Evolutionary conservation across 208 protist species (phyloP), one percentile per base, ranked within the genome.

Genomic region (Wallacemonas rigidus): DNA sequence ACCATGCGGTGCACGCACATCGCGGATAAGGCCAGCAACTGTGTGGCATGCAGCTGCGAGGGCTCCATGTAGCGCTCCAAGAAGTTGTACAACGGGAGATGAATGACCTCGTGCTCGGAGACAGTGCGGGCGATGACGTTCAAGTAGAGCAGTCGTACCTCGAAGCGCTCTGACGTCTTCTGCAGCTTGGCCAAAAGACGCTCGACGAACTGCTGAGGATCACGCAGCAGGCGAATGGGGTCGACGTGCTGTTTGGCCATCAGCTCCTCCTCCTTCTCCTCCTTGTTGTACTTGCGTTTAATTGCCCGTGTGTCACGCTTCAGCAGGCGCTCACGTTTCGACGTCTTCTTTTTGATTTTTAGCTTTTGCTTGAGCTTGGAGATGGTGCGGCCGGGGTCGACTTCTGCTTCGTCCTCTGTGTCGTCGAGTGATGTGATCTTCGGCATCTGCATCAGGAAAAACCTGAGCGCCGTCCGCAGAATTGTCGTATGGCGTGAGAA

Each of bases 51-150:
- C 39, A 98, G 82, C 80, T 99, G 98, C 39, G 98, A 94, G 3
- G 98, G 98, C 78, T 98, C 88, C 75, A 99, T 84, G 88, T 99
- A 99, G 11, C 95, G 90, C 78, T 98, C 94, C 15, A 99, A 64
- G 69, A 95, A 99, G 15, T 93, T 87, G 83, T 99, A 99, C 36
- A 99, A 96, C 40, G 97, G 96, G 40, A 99, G 89, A 44, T 99
- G 76, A 7, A 99, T 72, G 14, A 99, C 88, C 69, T 99, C 90
- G 80, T 99, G 95, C 74, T 93, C 84, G 6, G 85, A 94, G 38
- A 99, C 90, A 14, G 97, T 77, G 55, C 97, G 90, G 17, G 97
- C 97, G 79, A 99, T 94, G 7, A 99, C 91, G 72, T 98, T 98
- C 69, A 99, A 90, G 69, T 98, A 97, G 39, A 99, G 77, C 6